A percentile compares a stretch with the other conserved stretches of the same genome.
phyloP scores from a whole-genome alignment of 2,329 filamentous ascomycete genomes.

The Pseudogymnoascus sp. region DNA sequence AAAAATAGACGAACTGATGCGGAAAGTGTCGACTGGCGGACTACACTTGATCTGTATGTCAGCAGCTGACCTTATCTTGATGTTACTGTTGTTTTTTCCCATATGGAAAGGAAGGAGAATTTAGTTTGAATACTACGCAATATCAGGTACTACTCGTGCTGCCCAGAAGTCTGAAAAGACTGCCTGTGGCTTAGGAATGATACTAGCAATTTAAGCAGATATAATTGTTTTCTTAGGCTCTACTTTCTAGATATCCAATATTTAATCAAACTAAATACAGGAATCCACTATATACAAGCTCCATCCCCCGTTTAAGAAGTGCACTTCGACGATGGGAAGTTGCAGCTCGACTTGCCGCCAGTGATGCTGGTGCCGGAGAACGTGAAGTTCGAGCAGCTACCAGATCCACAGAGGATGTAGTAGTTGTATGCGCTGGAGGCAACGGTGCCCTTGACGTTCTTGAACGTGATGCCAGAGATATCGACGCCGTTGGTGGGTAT shows the following conservation, averaged over 20 bases:
- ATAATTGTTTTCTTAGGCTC: not conserved
- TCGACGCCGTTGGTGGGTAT: slow-evolving; percentile 32
- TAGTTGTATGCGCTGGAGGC: slow-evolving; percentile 29
- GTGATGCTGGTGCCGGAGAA: slow-evolving; percentile 32
- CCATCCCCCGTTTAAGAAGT: slow-evolving; percentile 9
- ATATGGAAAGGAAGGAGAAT: not conserved
- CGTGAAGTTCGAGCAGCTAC: slow-evolving; percentile 31
- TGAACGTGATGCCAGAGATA: slow-evolving; percentile 30
- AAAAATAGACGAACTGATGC: not conserved
- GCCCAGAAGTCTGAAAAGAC: not conserved
- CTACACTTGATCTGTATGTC: not conserved
- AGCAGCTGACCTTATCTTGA: not conserved
- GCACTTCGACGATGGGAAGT: slow-evolving; percentile 26
- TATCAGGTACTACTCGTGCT: not conserved
- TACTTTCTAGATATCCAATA: not conserved
- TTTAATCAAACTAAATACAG: not conserved
- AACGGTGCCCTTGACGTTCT: slow-evolving; percentile 31
- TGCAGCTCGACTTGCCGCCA: slow-evolving; percentile 28
- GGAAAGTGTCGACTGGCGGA: not conserved
- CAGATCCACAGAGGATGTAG: slow-evolving; percentile 33
- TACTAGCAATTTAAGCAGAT: not conserved
- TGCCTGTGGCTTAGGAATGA: too few relatives aligned
- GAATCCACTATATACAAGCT: not conserved
- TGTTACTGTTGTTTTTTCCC: not conserved
- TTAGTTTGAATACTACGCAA: not conserved